phyloP scores from a whole-genome alignment of 106 monocot genomes.

The Narthecium ossifragum region DNA sequence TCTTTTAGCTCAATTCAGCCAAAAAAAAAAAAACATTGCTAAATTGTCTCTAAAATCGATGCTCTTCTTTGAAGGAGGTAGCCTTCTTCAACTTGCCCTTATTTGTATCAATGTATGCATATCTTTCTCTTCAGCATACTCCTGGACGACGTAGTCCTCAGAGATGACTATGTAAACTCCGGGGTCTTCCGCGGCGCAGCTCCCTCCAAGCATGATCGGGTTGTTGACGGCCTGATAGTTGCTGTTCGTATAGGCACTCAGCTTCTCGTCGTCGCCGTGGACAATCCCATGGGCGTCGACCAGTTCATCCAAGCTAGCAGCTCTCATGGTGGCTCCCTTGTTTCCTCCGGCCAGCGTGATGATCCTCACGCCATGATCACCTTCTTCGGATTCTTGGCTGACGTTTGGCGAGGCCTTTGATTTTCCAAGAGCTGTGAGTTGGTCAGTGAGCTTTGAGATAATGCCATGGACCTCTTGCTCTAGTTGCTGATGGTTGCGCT shows the following conservation, averaged over 20 bases:
- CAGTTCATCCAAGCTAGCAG: not conserved
- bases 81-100: too few species aligned
- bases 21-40: too few species aligned
- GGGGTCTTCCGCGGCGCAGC: conserved; percentile 40
- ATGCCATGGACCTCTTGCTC: conserved; percentile 10
- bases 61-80: too few species aligned
- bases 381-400: not conserved
- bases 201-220: conserved; percentile 41
- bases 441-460: conserved; percentile 5
- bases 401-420: not conserved
- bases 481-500: not conserved
- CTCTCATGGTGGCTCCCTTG: conserved; percentile 45
- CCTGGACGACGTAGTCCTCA: conserved; percentile 2
- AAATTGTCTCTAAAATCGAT: too few species aligned
- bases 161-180: conserved; percentile 33
- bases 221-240: conserved; percentile 61
- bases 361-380: conserved; percentile 13
- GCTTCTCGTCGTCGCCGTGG: conserved; percentile 2
- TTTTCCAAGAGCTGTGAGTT: conserved; percentile 8
- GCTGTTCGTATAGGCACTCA: conserved; percentile 43
- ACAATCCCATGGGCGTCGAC: not conserved
- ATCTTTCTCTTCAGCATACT: conserved; percentile 5
- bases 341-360: conserved; percentile 43
- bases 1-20: too few species aligned
- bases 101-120: not conserved